These are phyloP conservation scores for Zymoseptoria brevis DNA, from an alignment of 2,329 filamentous ascomycete species.

Conservation along the genomic window DNA sequence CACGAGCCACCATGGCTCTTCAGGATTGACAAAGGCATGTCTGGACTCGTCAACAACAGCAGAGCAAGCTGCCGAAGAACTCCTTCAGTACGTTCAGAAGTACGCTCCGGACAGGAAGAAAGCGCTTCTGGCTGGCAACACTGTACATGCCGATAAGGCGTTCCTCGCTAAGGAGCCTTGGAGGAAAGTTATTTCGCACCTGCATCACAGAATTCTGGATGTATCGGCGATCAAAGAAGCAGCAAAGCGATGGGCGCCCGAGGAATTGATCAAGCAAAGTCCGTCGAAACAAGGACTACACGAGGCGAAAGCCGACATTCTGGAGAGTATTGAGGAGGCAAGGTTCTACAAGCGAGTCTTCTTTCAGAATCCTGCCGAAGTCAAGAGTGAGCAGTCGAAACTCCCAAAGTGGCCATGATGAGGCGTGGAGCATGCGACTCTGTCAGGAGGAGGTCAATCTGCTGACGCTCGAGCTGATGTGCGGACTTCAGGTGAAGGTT, in stretches of 20 bases:
- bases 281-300: conserved; percentile 71
- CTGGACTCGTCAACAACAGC: conserved; percentile 65
- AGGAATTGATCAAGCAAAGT: conserved; percentile 51
- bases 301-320: conserved; percentile 78
- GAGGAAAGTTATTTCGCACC: conserved; percentile 60
- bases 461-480: background rate
- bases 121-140: conserved; percentile 82
- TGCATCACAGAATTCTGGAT: conserved; percentile 87
- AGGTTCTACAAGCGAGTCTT: conserved; percentile 68
- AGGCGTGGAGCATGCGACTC: background rate
- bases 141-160: conserved; percentile 77
- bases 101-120: conserved; percentile 58
- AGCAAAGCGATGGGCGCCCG: conserved; percentile 66
- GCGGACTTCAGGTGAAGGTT: too few relatives aligned
- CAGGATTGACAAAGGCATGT: conserved; percentile 73
- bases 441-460: background rate
- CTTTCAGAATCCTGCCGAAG: conserved; percentile 40
- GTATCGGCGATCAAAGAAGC: conserved; percentile 92
- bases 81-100: conserved; percentile 70
- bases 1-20: conserved; percentile 65
- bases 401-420: background rate
- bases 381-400: background rate
- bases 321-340: conserved; percentile 92
- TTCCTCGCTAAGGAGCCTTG: conserved; percentile 75
- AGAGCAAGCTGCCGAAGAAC: conserved; percentile 59